Conservation (phyloP, 164 flowering plant species). For the Tinospora cordifolia region DNA sequence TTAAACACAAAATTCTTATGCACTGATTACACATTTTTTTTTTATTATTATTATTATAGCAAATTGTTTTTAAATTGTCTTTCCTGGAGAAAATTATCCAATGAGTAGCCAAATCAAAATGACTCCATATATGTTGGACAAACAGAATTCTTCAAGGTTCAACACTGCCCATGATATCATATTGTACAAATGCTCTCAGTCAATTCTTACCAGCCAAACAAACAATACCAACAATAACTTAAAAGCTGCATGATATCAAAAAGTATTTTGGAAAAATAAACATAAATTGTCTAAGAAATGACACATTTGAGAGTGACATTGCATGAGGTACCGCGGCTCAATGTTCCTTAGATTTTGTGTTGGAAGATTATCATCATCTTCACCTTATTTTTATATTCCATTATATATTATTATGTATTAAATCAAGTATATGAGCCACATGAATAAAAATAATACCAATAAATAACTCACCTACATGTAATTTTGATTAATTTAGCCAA, state of each 20-base stretch:
- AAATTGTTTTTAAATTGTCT: too few species aligned
- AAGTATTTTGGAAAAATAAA: not conserved
- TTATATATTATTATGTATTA: too few species aligned
- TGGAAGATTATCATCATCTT: too few species aligned
- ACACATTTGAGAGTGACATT: not conserved
- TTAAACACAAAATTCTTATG: too few species aligned
- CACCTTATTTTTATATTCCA: too few species aligned
- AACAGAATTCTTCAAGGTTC: not conserved
- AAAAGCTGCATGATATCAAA: not conserved
- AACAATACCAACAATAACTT: not conserved
- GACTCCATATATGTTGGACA: conserved; percentile 4
- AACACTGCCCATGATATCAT: conserved; percentile 2
- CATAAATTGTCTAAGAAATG: not conserved
- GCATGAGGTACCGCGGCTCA: not conserved
- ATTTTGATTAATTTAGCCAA: too few species aligned
- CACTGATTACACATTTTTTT: too few species aligned
- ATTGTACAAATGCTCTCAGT: not conserved
- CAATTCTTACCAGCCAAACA: not conserved
- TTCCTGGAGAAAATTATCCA: too few species aligned
- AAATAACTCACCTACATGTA: too few species aligned
- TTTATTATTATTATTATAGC: too few species aligned
- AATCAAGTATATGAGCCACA: too few species aligned
- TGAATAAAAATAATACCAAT: too few species aligned
- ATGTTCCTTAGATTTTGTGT: not conserved
- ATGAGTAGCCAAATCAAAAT: not conserved